Evolutionary conservation across 169 alveolate species (phyloP), one percentile per base, ranked within the genome.

Genomic region (Amoebophrya sp.): DNA sequence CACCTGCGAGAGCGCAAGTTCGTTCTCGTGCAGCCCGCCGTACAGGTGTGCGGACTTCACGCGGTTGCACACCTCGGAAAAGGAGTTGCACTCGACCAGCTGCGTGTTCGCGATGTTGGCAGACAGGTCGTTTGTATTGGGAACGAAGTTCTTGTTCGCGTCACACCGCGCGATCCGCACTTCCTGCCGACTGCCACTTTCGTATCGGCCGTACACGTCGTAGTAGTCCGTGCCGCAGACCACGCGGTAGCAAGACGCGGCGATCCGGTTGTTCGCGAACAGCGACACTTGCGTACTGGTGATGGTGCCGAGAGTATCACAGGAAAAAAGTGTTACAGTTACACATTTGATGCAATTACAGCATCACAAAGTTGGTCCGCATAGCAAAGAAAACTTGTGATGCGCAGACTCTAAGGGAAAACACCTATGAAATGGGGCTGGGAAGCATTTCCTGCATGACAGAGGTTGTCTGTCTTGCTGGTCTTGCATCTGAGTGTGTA

Each of bases 21-120:
- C 83, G 83, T 66, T n/a, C 83, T 66, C 83, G 35, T 66, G 83
- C 35, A 66, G 83, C 83, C 83, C 83, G 83, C 35, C 83, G 83
- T 12, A 66, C 38, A 66, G 83, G 83, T 66, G 83, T 25, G 83
- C 35, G 35, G 83, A 66, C 83, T 25, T 7, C 35, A 66, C 32
- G 35, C 83, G 83, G 35, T 25, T 25, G 35, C 83, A 66, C 83
- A 66, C 18, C 32, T 66, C 83, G 35, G 29, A 0, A 25, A 66
- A 66, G 83, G 32, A 7, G 83, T 66, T 66, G 32, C 83, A 66
- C 83, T 66, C 32, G 35, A 66, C 38, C 7, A 66, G 1, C 35
- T 66, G 83, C 83, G 83, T 66, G 83, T 25, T 66, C 35, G 29
- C 35, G 39, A 66, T 2, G 83, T n/a, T 66, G 83, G 32, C 18